Percentiles rank a stretch among this genome's conserved stretches.
phyloP scores from a whole-genome alignment of 805 yeast genomes.

The Schizosaccharomyces cryophilus region DNA sequence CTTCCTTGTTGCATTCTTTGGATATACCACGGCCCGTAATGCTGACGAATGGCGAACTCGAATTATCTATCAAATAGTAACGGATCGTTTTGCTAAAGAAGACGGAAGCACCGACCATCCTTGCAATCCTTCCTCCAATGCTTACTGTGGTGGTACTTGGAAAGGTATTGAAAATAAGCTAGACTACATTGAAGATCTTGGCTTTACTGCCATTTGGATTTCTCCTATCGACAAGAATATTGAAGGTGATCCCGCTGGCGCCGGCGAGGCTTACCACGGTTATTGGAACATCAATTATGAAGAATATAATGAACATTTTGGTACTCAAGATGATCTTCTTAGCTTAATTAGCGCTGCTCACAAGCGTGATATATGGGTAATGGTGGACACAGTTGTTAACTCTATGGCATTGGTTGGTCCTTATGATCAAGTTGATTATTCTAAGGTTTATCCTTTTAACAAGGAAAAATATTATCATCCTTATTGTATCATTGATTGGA shows the following conservation, averaged over 20 bases:
- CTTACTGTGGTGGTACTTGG: conserved; percentile 5
- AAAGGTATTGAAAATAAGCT: conserved; percentile 2
- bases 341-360: conserved; percentile 2
- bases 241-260: neutral
- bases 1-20: neutral
- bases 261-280: conserved; percentile 4
- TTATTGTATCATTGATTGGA: conserved; percentile 2
- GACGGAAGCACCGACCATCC: neutral
- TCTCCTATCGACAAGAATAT: conserved; percentile 4
- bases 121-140: neutral
- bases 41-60: neutral
- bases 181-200: conserved; percentile 5
- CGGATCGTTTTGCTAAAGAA: conserved; percentile 4
- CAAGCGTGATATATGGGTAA: conserved; percentile 3
- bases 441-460: conserved; percentile 2
- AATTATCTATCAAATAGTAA: conserved; percentile 3
- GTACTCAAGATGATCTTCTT: conserved; percentile 1
- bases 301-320: neutral
- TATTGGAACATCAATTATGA: conserved; percentile 1
- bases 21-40: neutral
- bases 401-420: neutral
- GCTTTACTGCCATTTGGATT: conserved; percentile 5
- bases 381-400: conserved; percentile 4
- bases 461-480: neutral
- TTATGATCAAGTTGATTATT: neutral